Base-by-base conservation (phyloP, 2,329 filamentous ascomycete species). In the Cladophialophora chaetospira region DNA sequence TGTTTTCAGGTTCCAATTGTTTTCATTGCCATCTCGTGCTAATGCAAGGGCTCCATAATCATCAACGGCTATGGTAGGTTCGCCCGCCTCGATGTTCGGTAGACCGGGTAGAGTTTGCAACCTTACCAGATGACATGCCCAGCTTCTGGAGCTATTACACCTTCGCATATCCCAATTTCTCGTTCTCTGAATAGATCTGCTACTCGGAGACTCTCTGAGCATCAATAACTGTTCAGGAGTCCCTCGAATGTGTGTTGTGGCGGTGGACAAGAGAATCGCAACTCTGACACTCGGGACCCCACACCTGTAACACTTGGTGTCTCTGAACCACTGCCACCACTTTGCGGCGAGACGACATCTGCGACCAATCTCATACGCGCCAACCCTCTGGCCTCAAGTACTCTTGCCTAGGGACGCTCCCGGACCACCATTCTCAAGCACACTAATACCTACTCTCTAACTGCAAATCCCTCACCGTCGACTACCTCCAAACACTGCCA, bases 351-450 rank as follows among this genome's bases (percentile, higher is more conserved):
- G 45, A 57, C 61, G 26, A 53, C 58, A 59, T 29, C 49, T 59
- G 61, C 49, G 43, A 63, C 61, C 53, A 58, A 53, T 57, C 61
- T 63, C 55, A 51, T 61, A 63, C 61, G 61, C 61, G 55, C 61
- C 58, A 61, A 50, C 44, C 49, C 53, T 52, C 44, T 42, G 49
- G 40, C 53, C 53, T 58, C 48, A 31, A 53, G 28, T 46, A 54
- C 40, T 53, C 33, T 45, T 31, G 44, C 40, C 38, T 44, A 57
- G 38, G 55, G 56, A 59, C 56, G 50, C 56, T 62, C 57, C 48
- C 60, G 55, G 54, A 53, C 48, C 19, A 47, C 42, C 53, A 47
- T 56, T 47, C 47, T 61, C 51, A 21, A 42, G 33, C 31, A 46
- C 49, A 44, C 42, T 46, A 51, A 52, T 42, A 49, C 17, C 33